These are phyloP conservation scores for Viola odorata DNA, from an alignment of 345 rosid species.

Conservation along the genomic window DNA sequence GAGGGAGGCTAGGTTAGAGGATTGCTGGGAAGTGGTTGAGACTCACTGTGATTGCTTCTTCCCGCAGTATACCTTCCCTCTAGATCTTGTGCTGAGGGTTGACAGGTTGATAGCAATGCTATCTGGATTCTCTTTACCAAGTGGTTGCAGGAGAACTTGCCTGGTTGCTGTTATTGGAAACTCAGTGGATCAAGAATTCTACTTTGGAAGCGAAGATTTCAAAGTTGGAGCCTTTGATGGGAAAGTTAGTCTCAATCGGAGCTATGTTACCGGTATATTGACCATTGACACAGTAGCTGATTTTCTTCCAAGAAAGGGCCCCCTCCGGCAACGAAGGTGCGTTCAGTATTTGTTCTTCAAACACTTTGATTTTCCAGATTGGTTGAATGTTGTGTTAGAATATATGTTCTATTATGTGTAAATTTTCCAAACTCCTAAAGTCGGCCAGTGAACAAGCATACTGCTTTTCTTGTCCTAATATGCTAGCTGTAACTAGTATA, in stretches of 20 bases:
- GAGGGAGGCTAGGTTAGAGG: conserved; percentile 88
- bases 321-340: conserved; percentile 69
- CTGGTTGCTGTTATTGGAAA: conserved; percentile 77
- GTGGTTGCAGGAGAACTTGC: conserved; percentile 64
- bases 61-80: conserved; percentile 79
- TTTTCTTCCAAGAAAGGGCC: conserved; percentile 85
- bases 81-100: conserved; percentile 66
- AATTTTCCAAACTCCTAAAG: not conserved
- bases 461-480: not conserved
- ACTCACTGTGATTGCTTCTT: conserved; percentile 91
- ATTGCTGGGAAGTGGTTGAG: conserved; percentile 97
- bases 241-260: conserved; percentile 52
- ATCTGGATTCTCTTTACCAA: conserved; percentile 62
- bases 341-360: conserved; percentile 4
- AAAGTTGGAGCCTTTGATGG: conserved; percentile 70
- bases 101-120: conserved; percentile 77
- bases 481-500: no score
- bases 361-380: not conserved
- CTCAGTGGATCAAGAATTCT: conserved; percentile 41
- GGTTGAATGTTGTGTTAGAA: not conserved
- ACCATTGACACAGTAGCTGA: conserved; percentile 85
- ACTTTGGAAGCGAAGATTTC: conserved; percentile 59
- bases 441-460: not conserved
- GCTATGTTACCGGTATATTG: conserved; percentile 83
- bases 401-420: not conserved